Evolutionary conservation across 495 filamentous ascomycete species (phyloP).

Genomic region (Apodospora peruviana): DNA sequence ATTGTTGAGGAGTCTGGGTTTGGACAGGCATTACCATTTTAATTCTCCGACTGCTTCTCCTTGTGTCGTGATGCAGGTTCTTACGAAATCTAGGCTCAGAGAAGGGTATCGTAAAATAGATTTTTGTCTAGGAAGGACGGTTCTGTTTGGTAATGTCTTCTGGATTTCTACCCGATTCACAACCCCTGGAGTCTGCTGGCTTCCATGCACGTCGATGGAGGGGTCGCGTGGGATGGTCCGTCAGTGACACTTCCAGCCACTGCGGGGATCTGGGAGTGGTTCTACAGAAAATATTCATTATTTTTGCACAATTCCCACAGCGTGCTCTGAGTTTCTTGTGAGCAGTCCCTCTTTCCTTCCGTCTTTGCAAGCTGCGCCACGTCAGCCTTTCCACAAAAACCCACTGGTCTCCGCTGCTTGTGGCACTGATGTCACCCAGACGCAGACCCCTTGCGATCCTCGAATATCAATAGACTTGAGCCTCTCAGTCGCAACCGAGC

Average conservation of each 20-base stretch:
- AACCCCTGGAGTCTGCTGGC: background rate
- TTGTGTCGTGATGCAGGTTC: too few species aligned
- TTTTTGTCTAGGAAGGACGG: background rate
- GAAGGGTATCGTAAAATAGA: too few species aligned
- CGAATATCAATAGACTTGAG: too few species aligned
- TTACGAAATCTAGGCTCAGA: too few species aligned
- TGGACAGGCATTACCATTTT: background rate
- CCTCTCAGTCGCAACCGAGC: too few species aligned
- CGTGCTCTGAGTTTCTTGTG: too few species aligned
- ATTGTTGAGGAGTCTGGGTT: background rate
- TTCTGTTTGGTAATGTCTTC: too few species aligned
- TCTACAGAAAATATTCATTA: background rate
- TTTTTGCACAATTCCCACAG: too few species aligned
- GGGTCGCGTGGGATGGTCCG: constrained; percentile 7
- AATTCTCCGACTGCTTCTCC: background rate
- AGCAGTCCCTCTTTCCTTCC: background rate
- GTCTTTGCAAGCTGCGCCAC: background rate
- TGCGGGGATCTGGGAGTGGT: too few species aligned
- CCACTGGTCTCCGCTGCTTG: too few species aligned
- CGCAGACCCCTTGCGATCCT: too few species aligned
- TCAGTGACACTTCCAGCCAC: too few species aligned
- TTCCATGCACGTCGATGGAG: constrained; percentile 16
- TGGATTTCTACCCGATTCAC: background rate
- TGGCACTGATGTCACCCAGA: background rate
- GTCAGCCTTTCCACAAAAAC: background rate